Evolutionary conservation across 2,329 filamentous ascomycete species (phyloP), one percentile per base, ranked within the genome.

Genomic region (Onygenales sp.): DNA sequence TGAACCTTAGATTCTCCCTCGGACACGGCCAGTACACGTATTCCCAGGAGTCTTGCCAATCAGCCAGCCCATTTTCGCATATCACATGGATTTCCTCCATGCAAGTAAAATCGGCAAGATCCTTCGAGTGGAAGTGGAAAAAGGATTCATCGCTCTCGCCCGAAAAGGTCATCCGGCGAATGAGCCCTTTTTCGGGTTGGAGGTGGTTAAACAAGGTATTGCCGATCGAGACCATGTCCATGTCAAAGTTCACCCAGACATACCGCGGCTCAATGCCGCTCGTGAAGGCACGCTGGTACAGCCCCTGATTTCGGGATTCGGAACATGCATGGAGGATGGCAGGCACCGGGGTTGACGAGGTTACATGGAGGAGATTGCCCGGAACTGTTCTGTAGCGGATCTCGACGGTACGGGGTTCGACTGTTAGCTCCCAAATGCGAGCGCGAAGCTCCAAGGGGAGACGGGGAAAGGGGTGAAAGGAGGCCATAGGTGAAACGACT

Each of bases 221-320:
- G 11, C 40, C 40, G 14, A 52, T 44, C 6, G 27, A 45, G 21
- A 44, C 36, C 49, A 52, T 56, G 40, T 52, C 54, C 47, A 58
- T 54, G 49, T 56, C 57, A 36, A 54, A 49, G 31, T 49, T 57
- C n/a, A 59, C 57, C 57, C 57, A 57, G 21, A 56, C 40, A 34
- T 54, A 59, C 9, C 49, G 40, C 10, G 40, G 40, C 31, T 52
- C 21, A 27, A n/a, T 8, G 6, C 48, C 34, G 2, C 2, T 3
- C 8, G 36, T 7, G 42, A 17, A 44, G 27, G 42, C 42, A 3
- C 14, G 42, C 14, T 17, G 42, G 14, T 44, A 44, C 10, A 44
- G 3, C 9, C 14, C 14, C 6, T 39, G 36, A n/a, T 44, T 44
- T 3, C 27, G 14, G 14, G 27, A 9, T 13, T 50, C 33, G 11